A percentile compares a stretch with the other conserved stretches of the same genome.
These are phyloP conservation scores for Grifola frondosa DNA, from an alignment of 1,284 basidiomycete genomes.

Conservation along the genomic window DNA sequence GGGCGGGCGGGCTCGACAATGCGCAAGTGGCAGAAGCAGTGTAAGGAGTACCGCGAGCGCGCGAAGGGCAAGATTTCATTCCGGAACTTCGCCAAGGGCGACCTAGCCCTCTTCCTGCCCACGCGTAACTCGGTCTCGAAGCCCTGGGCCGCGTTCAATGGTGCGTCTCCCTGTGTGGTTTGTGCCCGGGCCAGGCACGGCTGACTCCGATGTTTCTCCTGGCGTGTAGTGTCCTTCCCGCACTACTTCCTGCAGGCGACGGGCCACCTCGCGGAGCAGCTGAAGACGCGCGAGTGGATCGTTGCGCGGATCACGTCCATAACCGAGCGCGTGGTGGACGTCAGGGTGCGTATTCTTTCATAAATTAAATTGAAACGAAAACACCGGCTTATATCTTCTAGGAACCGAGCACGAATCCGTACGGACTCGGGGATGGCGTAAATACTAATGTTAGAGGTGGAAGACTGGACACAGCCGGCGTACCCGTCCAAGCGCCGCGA, in stretches of 20 bases:
- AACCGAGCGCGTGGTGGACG: constrained; percentile 80
- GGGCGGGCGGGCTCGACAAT: constrained; percentile 81
- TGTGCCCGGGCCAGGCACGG: constrained; percentile 18
- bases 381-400: constrained; percentile 28
- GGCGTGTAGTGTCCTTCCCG: constrained; percentile 79
- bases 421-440: constrained; percentile 87
- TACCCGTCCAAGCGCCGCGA: constrained; percentile 57
- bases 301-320: constrained; percentile 90
- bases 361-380: not conserved
- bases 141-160: constrained; percentile 97
- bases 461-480: constrained; percentile 83
- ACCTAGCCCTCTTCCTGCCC: constrained; percentile 93
- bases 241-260: constrained; percentile 95
- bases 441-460: constrained; percentile 94
- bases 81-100: constrained; percentile 89
- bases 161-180: constrained; percentile 42
- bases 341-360: constrained; percentile 51
- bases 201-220: constrained; percentile 41
- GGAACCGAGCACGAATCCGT: constrained; percentile 74
- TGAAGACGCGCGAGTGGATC: constrained; percentile 89
- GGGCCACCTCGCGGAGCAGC: constrained; percentile 80
- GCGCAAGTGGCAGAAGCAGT: constrained; percentile 95
- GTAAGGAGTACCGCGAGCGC: constrained; percentile 89
- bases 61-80: constrained; percentile 94
- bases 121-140: constrained; percentile 91